phyloP scores from a whole-genome alignment of 2,329 filamentous ascomycete species.

The Dactylellina drechsleri region DNA sequence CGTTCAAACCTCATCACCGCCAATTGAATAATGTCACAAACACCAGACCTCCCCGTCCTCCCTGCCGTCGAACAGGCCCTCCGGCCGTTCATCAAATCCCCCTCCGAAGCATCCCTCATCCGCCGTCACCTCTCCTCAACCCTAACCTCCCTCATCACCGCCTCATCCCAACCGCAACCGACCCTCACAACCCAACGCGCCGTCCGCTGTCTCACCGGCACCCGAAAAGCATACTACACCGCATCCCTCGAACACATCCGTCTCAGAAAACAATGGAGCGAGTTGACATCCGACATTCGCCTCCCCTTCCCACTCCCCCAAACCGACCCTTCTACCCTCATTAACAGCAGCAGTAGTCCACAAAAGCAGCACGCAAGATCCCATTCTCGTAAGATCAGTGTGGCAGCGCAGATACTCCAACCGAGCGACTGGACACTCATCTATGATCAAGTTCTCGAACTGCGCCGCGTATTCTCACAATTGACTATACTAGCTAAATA shows the following conservation, averaged over 20 bases:
- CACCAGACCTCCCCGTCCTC: conserved; percentile 36
- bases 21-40: conserved; percentile 14
- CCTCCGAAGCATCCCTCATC: conserved; percentile 38
- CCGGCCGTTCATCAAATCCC: conserved; percentile 39
- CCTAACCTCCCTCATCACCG: conserved; percentile 37
- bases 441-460: conserved; percentile 46
- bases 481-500: conserved; percentile 46
- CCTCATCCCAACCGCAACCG: conserved; percentile 26
- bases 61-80: conserved; percentile 48
- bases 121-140: conserved; percentile 41
- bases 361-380: neutral
- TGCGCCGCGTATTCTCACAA: conserved; percentile 41
- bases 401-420: neutral
- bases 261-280: conserved; percentile 50
- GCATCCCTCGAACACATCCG: conserved; percentile 47
- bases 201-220: conserved; percentile 41
- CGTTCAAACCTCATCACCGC: neutral
- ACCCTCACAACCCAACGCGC: conserved; percentile 50
- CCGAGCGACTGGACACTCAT: conserved; percentile 32
- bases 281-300: conserved; percentile 33
- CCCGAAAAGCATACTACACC: conserved; percentile 49
- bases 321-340: neutral
- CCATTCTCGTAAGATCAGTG: conserved; percentile 15
- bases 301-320: conserved; percentile 13
- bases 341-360: too few relatives aligned